Conservation (phyloP, 306 rosid genomes). For the Phaseolus lunatus region DNA sequence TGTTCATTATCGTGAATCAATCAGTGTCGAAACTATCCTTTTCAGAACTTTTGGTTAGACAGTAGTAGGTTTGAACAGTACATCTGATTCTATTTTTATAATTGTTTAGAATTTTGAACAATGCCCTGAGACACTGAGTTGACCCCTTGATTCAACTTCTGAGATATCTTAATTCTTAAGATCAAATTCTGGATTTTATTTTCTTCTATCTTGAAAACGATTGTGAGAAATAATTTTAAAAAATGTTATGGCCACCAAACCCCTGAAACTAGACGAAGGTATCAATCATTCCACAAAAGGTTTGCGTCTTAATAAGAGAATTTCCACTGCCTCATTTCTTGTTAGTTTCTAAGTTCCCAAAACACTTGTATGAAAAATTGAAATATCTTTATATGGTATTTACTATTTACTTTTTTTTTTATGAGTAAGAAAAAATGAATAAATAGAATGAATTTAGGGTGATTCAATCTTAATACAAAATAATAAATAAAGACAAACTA, state of each 20-base stretch:
- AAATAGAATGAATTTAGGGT: too few species aligned
- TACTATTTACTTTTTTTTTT: too few species aligned
- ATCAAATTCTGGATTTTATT: not conserved
- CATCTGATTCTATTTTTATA: constrained; percentile 4
- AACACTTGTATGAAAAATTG: too few species aligned
- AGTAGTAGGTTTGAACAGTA: not conserved
- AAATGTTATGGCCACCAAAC: not conserved
- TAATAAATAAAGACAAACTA: too few species aligned
- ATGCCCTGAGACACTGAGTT: not conserved
- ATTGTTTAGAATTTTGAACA: constrained; percentile 22
- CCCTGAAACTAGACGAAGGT: not conserved
- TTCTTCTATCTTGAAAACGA: constrained; percentile 10
- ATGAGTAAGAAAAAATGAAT: too few species aligned
- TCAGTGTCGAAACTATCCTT: constrained; percentile 30
- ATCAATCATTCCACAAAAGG: not conserved
- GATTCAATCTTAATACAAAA: too few species aligned
- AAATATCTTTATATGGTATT: too few species aligned
- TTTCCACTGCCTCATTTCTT: too few species aligned
- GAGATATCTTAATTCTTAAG: not conserved
- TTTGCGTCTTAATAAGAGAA: too few species aligned
- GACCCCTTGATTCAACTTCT: constrained; percentile 20
- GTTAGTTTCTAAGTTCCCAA: too few species aligned
- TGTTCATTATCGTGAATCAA: not conserved
- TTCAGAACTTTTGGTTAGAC: constrained; percentile 38
- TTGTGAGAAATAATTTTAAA: not conserved